Evolutionary conservation across 768 basidiomycete species (phyloP).

Genomic region (Tephrocybe rancida): DNA sequence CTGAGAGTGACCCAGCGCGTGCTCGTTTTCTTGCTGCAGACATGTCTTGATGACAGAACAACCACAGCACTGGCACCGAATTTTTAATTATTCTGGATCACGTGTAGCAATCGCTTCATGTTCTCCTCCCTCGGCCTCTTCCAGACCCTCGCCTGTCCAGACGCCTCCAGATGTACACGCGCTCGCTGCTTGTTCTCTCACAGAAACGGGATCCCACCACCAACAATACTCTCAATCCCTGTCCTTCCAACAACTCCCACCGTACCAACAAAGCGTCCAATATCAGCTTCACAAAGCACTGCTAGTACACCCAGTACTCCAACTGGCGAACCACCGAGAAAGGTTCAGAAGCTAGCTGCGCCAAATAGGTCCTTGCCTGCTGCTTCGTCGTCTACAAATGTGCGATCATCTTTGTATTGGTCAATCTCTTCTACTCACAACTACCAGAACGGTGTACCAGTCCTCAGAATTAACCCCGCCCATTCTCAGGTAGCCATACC

Average conservation of each 20-base stretch:
- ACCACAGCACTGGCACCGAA: background rate
- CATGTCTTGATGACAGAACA: background rate
- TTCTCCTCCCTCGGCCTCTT: conserved; percentile 66
- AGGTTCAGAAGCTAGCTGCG: conserved; percentile 59
- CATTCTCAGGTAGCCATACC: conserved; percentile 73
- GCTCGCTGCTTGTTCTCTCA: conserved; percentile 72
- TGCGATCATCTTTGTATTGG: too few relatives aligned
- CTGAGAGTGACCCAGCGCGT: conserved; percentile 2
- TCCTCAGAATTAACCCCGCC: conserved; percentile 66
- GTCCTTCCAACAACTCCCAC: conserved; percentile 8
- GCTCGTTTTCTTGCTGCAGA: background rate
- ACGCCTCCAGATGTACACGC: conserved; percentile 47
- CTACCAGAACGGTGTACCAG: conserved; percentile 59
- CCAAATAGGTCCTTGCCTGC: conserved; percentile 41
- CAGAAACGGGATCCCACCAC: conserved; percentile 34
- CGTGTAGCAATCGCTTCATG: conserved; percentile 40
- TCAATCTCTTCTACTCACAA: too few relatives aligned
- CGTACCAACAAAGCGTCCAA: conserved; percentile 57
- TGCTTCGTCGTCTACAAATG: conserved; percentile 39
- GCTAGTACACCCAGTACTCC: conserved; percentile 12
- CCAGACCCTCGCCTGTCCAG: conserved; percentile 61
- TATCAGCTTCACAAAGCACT: conserved; percentile 29
- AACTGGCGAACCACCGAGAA: conserved; percentile 57
- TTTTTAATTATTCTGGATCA: background rate
- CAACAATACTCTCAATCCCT: conserved; percentile 40